phyloP scores from a whole-genome alignment of 148 eudicot species.

The Fallopia convolvulus region DNA sequence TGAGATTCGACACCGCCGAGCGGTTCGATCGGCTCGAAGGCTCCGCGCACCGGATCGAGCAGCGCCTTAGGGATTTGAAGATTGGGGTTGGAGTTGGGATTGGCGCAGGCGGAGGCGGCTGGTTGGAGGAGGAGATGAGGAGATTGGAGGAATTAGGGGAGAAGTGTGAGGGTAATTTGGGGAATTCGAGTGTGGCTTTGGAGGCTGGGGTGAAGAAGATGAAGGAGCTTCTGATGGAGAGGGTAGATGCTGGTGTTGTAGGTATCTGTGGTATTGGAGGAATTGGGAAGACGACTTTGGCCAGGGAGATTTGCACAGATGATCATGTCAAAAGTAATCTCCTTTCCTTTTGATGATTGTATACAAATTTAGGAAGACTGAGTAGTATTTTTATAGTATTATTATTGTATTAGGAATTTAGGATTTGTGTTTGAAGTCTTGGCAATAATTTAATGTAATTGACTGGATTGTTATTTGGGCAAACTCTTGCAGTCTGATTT shows the following conservation, averaged over 20 bases:
- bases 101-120: constrained; percentile 27
- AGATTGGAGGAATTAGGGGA: constrained; percentile 38
- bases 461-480: neutral
- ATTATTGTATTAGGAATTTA: neutral
- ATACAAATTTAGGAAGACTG: neutral
- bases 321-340: constrained; percentile 42
- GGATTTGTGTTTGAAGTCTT: neutral
- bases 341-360: neutral
- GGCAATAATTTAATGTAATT: neutral
- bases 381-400: neutral
- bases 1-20: constrained; percentile 49
- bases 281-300: constrained; percentile 85
- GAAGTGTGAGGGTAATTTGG: constrained; percentile 37
- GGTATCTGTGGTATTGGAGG: constrained; percentile 87
- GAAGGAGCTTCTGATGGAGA: constrained; percentile 57
- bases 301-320: constrained; percentile 58
- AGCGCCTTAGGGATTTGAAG: constrained; percentile 44
- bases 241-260: constrained; percentile 28
- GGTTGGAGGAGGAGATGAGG: constrained; percentile 47
- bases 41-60: constrained; percentile 39
- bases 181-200: constrained; percentile 39
- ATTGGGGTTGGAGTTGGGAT: constrained; percentile 32
- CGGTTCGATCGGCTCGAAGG: constrained; percentile 52
- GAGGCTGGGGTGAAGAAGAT: constrained; percentile 60
- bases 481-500: neutral